phyloP scores from a whole-genome alignment of 2,329 filamentous ascomycete species.

The Penicillium freii region DNA sequence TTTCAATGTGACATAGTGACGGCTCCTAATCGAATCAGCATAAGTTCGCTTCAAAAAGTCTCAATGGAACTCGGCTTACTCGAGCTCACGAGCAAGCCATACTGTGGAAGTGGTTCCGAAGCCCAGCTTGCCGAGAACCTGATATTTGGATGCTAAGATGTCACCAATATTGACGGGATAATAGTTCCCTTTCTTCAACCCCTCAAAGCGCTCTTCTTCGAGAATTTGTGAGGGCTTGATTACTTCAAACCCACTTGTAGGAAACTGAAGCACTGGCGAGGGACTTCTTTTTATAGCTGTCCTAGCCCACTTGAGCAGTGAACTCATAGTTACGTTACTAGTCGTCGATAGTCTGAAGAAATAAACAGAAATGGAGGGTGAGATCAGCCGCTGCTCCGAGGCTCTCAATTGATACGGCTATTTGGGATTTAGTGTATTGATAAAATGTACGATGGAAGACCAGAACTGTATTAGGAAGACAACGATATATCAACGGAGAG shows the following conservation, averaged over 20 bases:
- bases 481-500: background rate
- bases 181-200: background rate
- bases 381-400: background rate
- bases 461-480: background rate
- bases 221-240: background rate
- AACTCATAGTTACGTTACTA: background rate
- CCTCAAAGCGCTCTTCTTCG: background rate
- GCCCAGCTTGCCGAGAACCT: background rate
- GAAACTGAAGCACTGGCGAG: background rate
- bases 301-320: background rate
- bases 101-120: background rate
- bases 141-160: background rate
- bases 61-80: background rate
- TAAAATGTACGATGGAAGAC: background rate
- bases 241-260: background rate
- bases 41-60: too few species aligned
- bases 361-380: background rate
- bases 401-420: background rate
- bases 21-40: background rate
- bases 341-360: background rate
- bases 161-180: background rate
- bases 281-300: background rate
- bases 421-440: background rate
- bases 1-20: conserved; percentile 10
- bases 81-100: background rate